A percentile compares a stretch with the other conserved stretches of the same genome.
Evolutionary conservation across 78 protist species (phyloP).

Genomic region (Dictyostelium brefeldianum): DNA sequence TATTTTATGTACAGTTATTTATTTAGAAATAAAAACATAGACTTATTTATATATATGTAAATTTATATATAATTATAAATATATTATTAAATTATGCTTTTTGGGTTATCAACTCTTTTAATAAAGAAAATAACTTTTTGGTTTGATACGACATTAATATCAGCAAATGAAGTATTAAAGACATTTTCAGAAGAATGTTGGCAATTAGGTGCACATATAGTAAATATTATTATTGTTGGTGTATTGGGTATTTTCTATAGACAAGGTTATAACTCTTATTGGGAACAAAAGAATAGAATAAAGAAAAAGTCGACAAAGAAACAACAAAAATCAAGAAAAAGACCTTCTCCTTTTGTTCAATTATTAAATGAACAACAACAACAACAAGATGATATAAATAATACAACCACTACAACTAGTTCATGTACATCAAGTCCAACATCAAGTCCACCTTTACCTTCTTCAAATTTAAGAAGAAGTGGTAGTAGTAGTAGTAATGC

Average conservation of each 20-base stretch:
- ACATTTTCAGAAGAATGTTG: slow-evolving; percentile 72
- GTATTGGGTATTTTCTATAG: slow-evolving; percentile 41
- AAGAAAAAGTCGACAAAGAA: slow-evolving; percentile 22
- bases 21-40: too few species aligned
- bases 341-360: slow-evolving; percentile 60
- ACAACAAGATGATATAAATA: background rate
- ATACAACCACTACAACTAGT: background rate
- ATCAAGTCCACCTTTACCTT: background rate
- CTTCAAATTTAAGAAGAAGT: background rate
- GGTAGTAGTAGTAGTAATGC: background rate
- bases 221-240: slow-evolving; percentile 21
- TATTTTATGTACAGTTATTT: too few species aligned
- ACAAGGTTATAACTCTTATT: slow-evolving; percentile 58
- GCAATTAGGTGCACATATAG: slow-evolving; percentile 52
- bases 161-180: slow-evolving; percentile 48
- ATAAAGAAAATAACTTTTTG: slow-evolving; percentile 10
- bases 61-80: too few species aligned
- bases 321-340: background rate
- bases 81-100: background rate
- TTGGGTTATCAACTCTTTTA: slow-evolving; percentile 27
- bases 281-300: slow-evolving; percentile 63
- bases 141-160: slow-evolving; percentile 42
- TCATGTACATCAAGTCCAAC: background rate
- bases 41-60: too few species aligned
- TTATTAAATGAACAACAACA: slow-evolving; percentile 34